Evolutionary conservation across 1,139 yeast genomes (phyloP), one percentile per base, ranked within the genome.

Genomic region (Arxiozyma slooffiae): DNA sequence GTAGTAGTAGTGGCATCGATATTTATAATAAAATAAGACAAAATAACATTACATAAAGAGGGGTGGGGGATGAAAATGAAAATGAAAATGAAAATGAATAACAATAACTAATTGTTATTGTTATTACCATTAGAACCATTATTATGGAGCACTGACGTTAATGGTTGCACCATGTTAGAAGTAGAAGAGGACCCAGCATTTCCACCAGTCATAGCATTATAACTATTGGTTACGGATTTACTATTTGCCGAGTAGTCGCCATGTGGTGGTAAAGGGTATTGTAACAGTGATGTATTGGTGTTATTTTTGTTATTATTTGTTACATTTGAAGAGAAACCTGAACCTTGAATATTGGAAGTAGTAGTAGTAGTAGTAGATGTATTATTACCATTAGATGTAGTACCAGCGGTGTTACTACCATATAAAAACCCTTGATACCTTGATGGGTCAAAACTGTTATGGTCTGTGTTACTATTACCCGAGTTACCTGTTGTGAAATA

Each of bases 221-320:
- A 37, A 14, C 18, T 38, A 22, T 37, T 38, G 7, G 23, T 38
- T 34, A 44, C 17, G 9, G 44, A 18, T 41, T 38, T 41, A 30
- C 21, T 30, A 14, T n/a, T n/a, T n/a, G 47, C 7, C 7, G 46
- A 44, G 20, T 44, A 30, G 26, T 47, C 22, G 9, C 22, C n/a
- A 26, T 43, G 48, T 41, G 26, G 48, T 36, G n/a, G 45, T 24
- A 46, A 46, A 21, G 45, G 49, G 20, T 46, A 48, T 38, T 48
- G 51, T 38, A 44, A 40, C 21, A 37, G 11, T 30, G 38, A 17
- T 34, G 14, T 22, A 14, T 41, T 17, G 44, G 6, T 41, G 44
- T n/a, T 18, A 39, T 23, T n/a, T n/a, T n/a, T n/a, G n/a, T n/a
- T 38, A 41, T 18, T 16, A 18, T 26, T n/a, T n/a, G n/a, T n/a